Conservation (phyloP, 2,329 filamentous ascomycete species). For the Myotisia sp. region DNA sequence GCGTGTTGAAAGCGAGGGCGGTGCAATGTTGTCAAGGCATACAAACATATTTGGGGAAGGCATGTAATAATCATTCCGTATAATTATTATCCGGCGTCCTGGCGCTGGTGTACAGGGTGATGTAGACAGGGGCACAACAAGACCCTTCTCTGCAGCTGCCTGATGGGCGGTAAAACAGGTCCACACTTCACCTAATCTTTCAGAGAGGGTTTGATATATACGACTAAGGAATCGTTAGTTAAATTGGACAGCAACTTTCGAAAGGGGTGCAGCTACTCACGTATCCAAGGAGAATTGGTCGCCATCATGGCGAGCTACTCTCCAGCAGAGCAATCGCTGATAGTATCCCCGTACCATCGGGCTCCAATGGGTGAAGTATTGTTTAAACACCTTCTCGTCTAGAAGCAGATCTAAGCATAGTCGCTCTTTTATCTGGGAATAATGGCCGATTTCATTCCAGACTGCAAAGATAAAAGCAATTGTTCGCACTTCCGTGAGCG, state of each 20-base stretch:
- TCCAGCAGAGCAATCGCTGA: slow-evolving; percentile 82
- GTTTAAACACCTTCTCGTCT: slow-evolving; percentile 58
- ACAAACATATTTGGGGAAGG: slow-evolving; percentile 39
- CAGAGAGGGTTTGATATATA: slow-evolving; percentile 54
- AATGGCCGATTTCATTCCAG: slow-evolving; percentile 58
- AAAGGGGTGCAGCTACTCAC: slow-evolving; percentile 36
- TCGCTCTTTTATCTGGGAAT: slow-evolving; percentile 51
- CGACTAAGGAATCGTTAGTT: slow-evolving; percentile 36
- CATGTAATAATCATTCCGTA: slow-evolving; percentile 58
- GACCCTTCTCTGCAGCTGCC: slow-evolving; percentile 46
- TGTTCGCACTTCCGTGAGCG: slow-evolving; percentile 74
- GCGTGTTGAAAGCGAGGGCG: slow-evolving; percentile 17
- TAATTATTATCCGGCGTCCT: slow-evolving; percentile 73
- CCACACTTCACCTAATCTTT: slow-evolving; percentile 59
- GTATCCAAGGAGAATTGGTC: slow-evolving; percentile 49
- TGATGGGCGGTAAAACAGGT: slow-evolving; percentile 64
- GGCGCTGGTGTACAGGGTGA: slow-evolving; percentile 74
- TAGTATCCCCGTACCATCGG: slow-evolving; percentile 90
- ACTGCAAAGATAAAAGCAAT: slow-evolving; percentile 67
- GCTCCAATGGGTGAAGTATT: slow-evolving; percentile 85
- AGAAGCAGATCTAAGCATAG: slow-evolving; percentile 65
- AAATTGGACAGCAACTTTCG: background rate
- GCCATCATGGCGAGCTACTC: slow-evolving; percentile 63
- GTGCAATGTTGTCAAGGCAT: slow-evolving; percentile 22
- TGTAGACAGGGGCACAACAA: slow-evolving; percentile 52